Conservation (phyloP, 1,284 basidiomycete genomes). For the Pyrrhoderma noxium region DNA sequence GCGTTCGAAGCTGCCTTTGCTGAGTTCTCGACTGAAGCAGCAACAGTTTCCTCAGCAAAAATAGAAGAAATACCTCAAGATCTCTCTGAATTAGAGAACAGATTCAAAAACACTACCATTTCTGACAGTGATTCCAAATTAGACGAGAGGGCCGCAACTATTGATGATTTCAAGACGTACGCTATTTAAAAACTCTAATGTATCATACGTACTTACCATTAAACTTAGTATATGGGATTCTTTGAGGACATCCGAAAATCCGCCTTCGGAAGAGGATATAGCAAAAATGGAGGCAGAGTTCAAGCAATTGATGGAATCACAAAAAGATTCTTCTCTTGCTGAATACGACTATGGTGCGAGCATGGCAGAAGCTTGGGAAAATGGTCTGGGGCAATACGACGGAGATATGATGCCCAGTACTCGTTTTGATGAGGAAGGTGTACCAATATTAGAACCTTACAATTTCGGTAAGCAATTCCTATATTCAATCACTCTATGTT, state of each 20-base stretch:
- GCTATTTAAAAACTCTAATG: slow-evolving; percentile 19
- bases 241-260: slow-evolving; percentile 47
- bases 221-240: slow-evolving; percentile 49
- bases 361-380: slow-evolving; percentile 62
- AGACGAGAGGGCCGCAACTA: background rate
- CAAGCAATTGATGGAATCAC: slow-evolving; percentile 65
- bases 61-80: slow-evolving; percentile 50
- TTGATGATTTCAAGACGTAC: slow-evolving; percentile 4
- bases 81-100: slow-evolving; percentile 34
- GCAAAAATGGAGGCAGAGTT: slow-evolving; percentile 89
- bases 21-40: slow-evolving; percentile 42
- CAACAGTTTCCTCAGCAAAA: slow-evolving; percentile 38
- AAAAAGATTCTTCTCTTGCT: slow-evolving; percentile 58
- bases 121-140: slow-evolving; percentile 23
- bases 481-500: slow-evolving; percentile 4
- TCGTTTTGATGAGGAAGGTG: slow-evolving; percentile 63
- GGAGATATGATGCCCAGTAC: slow-evolving; percentile 33
- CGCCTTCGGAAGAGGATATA: slow-evolving; percentile 56
- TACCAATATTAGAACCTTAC: slow-evolving; percentile 65
- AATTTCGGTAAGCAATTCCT: slow-evolving; percentile 58
- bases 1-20: slow-evolving; percentile 77
- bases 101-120: slow-evolving; percentile 33
- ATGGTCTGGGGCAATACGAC: slow-evolving; percentile 38
- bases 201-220: background rate
- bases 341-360: slow-evolving; percentile 50